phyloP scores from a whole-genome alignment of 306 rosid genomes.

The Geum urbanum region DNA sequence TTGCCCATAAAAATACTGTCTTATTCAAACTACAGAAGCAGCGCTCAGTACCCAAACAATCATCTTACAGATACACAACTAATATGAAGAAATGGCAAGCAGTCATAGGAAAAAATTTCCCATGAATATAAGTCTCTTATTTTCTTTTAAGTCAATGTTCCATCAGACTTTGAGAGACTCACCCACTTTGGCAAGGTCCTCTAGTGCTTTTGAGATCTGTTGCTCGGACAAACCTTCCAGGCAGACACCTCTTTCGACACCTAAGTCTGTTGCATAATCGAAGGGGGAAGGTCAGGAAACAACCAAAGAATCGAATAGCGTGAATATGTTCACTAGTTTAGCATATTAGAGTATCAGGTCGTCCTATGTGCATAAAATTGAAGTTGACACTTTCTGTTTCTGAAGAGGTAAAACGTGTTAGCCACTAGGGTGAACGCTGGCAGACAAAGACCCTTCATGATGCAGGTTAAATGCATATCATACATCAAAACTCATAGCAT shows the following conservation, averaged over 20 bases:
- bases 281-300: conserved; percentile 2
- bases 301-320: background rate
- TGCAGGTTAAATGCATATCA: background rate
- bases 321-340: background rate
- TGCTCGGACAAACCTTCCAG: conserved; percentile 79
- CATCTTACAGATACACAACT: conserved; percentile 11
- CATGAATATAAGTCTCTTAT: conserved; percentile 31
- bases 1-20: background rate
- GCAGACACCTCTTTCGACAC: conserved; percentile 74
- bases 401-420: background rate
- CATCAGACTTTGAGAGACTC: conserved; percentile 49
- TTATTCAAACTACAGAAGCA: conserved; percentile 22
- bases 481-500: background rate
- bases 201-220: conserved; percentile 76
- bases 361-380: too few species aligned
- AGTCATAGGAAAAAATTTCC: conserved; percentile 7
- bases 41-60: background rate
- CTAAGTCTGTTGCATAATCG: conserved; percentile 54
- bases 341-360: background rate
- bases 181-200: conserved; percentile 72
- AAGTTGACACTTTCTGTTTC: too few species aligned
- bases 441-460: background rate
- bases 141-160: conserved; percentile 28
- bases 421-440: background rate
- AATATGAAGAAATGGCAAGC: conserved; percentile 7